phyloP scores from a whole-genome alignment of 2,329 filamentous ascomycete species.

The Sarocladium oryzae region DNA sequence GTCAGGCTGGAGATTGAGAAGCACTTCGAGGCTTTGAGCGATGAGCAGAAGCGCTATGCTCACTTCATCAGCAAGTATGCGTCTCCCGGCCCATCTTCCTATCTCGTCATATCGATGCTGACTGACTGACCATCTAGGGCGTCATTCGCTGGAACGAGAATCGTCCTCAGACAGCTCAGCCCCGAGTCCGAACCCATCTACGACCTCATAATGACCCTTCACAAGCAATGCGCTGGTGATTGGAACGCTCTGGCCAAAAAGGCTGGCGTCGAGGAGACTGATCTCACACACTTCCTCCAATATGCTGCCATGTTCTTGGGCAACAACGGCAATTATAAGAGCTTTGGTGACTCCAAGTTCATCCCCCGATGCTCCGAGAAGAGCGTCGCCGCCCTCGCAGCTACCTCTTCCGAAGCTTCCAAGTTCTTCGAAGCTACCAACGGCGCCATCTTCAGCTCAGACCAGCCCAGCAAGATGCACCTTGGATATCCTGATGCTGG shows the following conservation, averaged over 20 bases:
- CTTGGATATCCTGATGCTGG: slow-evolving; percentile 68
- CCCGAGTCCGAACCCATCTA: slow-evolving; percentile 77
- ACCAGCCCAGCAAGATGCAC: slow-evolving; percentile 61
- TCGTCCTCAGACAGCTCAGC: slow-evolving; percentile 75
- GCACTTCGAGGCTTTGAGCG: slow-evolving; percentile 74
- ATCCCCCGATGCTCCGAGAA: slow-evolving; percentile 63
- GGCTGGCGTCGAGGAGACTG: slow-evolving; percentile 55
- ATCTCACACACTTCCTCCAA: slow-evolving; percentile 64
- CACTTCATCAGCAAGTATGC: slow-evolving; percentile 77
- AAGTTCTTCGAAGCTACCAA: slow-evolving; percentile 61
- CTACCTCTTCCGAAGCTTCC: slow-evolving; percentile 52
- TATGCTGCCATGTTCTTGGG: slow-evolving; percentile 75
- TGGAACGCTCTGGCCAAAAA: slow-evolving; percentile 63
- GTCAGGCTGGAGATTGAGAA: slow-evolving; percentile 86
- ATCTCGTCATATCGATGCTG: neutral
- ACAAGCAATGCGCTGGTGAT: slow-evolving; percentile 60
- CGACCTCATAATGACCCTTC: slow-evolving; percentile 69
- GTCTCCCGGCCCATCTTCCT: neutral
- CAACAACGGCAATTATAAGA: slow-evolving; percentile 81
- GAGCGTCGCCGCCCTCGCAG: slow-evolving; percentile 58
- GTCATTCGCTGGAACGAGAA: slow-evolving; percentile 68
- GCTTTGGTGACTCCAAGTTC: slow-evolving; percentile 80
- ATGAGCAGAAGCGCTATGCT: slow-evolving; percentile 81
- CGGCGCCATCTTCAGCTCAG: slow-evolving; percentile 65
- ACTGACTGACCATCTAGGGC: slow-evolving; percentile 49